These are phyloP conservation scores for Besnoitia besnoiti DNA, from an alignment of 169 alveolate genomes.

Conservation along the genomic window DNA sequence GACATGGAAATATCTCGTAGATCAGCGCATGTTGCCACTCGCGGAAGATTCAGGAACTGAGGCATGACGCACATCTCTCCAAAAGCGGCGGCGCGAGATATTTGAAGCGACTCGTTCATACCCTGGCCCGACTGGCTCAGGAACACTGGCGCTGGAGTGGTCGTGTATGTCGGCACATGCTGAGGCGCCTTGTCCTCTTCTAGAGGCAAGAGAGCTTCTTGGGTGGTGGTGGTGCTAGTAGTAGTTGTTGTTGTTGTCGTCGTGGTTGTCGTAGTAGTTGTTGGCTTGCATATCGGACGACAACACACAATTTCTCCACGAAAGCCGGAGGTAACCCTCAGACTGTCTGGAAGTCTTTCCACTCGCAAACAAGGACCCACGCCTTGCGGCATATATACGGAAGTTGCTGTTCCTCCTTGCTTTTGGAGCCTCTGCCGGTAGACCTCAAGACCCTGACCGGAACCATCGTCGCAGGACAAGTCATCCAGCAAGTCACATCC, in stretches of 20 bases:
- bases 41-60: conserved; percentile 30
- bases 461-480: conserved; percentile 34
- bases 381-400: not conserved
- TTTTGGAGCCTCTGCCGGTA: conserved; percentile 16
- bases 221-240: conserved; percentile 18
- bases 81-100: not conserved
- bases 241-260: conserved; percentile 39
- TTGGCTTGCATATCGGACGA: conserved; percentile 34
- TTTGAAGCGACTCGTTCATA: not conserved
- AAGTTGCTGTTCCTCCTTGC: not conserved
- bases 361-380: conserved; percentile 38
- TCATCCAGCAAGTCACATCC: conserved; percentile 42
- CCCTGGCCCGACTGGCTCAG: not conserved
- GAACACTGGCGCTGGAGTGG: conserved; percentile 25
- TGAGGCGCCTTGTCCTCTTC: conserved; percentile 2
- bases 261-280: conserved; percentile 23
- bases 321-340: conserved; percentile 24
- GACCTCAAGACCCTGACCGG: conserved; percentile 29
- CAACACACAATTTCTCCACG: conserved; percentile 41
- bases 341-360: conserved; percentile 27
- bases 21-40: conserved; percentile 40
- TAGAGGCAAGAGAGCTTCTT: conserved; percentile 23
- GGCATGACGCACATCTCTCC: conserved; percentile 43
- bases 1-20: conserved; percentile 40
- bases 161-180: conserved; percentile 31